Conservation (phyloP, 2,329 filamentous ascomycete species). For the Talaromyces sp. region DNA sequence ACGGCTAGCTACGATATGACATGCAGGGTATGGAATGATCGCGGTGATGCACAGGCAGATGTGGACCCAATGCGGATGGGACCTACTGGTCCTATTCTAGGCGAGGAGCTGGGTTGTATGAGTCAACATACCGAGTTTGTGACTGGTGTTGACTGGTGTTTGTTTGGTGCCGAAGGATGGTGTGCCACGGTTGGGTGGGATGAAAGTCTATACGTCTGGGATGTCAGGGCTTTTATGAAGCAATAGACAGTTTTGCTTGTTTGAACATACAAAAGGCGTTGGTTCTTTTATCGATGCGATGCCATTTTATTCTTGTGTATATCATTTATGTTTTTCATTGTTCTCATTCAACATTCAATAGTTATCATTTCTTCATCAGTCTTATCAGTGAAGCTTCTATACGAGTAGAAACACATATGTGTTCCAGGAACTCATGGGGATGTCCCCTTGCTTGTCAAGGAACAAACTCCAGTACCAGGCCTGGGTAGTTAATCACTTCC, state of each 20-base stretch:
- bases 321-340: conserved; percentile 1
- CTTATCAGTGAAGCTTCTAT: not conserved
- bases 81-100: conserved; percentile 48
- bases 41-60: conserved; percentile 48
- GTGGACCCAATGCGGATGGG: conserved; percentile 41
- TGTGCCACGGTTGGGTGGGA: conserved; percentile 95
- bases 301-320: not conserved
- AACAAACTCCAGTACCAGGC: not conserved
- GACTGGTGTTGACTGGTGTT: conserved; percentile 94
- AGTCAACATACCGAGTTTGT: conserved; percentile 92
- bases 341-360: not conserved
- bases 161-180: conserved; percentile 95
- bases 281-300: not conserved
- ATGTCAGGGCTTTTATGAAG: conserved; percentile 67
- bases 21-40: conserved; percentile 89
- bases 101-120: conserved; percentile 80
- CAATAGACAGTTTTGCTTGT: conserved; percentile 26
- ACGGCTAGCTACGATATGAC: conserved; percentile 98
- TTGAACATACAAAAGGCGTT: conserved; percentile 10
- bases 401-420: not conserved
- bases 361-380: not conserved
- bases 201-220: conserved; percentile 86
- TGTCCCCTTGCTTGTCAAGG: not conserved
- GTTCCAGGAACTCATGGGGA: not conserved
- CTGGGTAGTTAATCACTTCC: conserved; percentile 23